Conservation (phyloP, 2,329 filamentous ascomycete genomes). For the Akanthomyces uredinophilus region DNA sequence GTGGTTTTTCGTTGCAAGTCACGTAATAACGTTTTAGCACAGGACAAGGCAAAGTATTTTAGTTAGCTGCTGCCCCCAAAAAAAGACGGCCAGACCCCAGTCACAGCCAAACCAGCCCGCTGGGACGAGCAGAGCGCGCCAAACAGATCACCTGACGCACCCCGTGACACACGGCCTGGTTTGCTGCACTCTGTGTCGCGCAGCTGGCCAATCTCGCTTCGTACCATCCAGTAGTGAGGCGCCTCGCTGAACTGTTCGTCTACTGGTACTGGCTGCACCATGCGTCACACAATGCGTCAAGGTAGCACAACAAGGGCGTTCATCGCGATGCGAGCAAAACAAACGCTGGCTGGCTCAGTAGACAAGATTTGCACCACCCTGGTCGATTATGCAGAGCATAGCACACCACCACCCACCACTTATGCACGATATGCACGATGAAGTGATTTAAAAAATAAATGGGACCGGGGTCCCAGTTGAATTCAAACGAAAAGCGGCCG, state of each 20-base stretch:
- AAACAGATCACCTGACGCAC: background rate
- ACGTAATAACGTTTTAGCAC: too few species aligned
- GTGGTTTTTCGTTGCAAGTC: too few species aligned
- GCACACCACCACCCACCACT: too few species aligned
- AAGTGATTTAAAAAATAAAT: background rate
- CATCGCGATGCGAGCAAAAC: too few species aligned
- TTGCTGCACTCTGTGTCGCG: background rate
- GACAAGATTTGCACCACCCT: background rate
- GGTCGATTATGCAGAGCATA: background rate
- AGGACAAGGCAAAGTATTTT: too few species aligned
- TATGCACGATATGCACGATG: background rate
- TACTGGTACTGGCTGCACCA: background rate
- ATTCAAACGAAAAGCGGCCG: background rate
- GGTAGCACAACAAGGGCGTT: too few species aligned
- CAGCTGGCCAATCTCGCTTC: background rate
- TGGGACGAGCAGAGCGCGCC: background rate
- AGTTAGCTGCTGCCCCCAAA: background rate
- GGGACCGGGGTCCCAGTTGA: background rate
- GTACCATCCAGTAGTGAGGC: background rate
- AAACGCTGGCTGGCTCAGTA: too few species aligned
- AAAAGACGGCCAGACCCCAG: background rate
- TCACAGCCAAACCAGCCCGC: background rate
- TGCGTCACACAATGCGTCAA: background rate
- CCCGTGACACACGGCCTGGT: background rate
- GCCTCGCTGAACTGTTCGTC: too few species aligned